Evolutionary conservation across 208 protist genomes (phyloP), one percentile per base, ranked within the genome.

Genomic region (Naegleria lovaniensis): DNA sequence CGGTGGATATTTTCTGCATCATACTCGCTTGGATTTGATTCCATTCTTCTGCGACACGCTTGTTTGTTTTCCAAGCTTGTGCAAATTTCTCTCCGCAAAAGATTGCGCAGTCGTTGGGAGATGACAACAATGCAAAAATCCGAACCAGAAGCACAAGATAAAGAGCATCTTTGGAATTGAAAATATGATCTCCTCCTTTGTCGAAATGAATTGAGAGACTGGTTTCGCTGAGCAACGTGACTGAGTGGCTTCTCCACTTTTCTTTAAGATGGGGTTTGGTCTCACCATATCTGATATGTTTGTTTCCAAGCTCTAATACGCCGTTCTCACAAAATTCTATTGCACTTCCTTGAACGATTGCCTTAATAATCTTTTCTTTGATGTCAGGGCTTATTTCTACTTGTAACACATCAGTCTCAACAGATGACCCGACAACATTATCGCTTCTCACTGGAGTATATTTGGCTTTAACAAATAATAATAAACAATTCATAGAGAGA

Each of bases 361-460:
- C 29, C 5, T 85, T 13, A 38, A 85, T 43, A 16, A 85, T 11
- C 41, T 85, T 85, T 43, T 29, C 16, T 33, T 79, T 79, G 9
- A 79, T 79, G 29, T 33, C 11, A n/a, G n/a, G 7, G 41, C 41
- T 29, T 2, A 85, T 29, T 29, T 16, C 22, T 2, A 85, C 38
- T 5, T 85, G 41, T 6, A 58, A 40, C 5, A 39, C 19, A 88
- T 51, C 19, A 6, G 15, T 58, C 58, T 88, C 85, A 5, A 58
- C 41, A 13, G 85, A 6, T 15, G 43, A 22, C 39, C 85, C 85
- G n/a, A 38, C 38, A 0, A 58, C 85, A 3, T 39, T 39, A 58
- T 88, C 85, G 25, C 41, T 88, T 88, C 85, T 88, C 22, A 88
- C 41, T 39, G 85, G 85, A 19, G n/a, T 88, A 15, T 58, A 88